Conservation (phyloP, 1,284 basidiomycete genomes). For the Trichosporon inkin region DNA sequence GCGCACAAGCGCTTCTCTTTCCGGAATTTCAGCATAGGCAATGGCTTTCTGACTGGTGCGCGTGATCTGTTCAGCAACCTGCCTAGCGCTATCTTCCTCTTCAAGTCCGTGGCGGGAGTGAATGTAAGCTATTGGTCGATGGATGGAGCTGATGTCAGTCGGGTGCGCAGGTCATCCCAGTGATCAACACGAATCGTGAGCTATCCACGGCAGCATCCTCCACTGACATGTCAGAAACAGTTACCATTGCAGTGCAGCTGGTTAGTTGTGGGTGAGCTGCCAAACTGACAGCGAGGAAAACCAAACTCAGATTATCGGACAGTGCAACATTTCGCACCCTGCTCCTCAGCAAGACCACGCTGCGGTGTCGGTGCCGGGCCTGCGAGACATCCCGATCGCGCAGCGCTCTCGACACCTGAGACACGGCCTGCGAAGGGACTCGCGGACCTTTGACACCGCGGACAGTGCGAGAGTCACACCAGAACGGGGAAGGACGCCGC, state of each 20-base stretch:
- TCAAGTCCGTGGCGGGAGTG: constrained; percentile 79
- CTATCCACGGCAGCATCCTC: background rate
- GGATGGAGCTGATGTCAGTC: constrained; percentile 20
- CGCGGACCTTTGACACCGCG: constrained; percentile 46
- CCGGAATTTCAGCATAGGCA: constrained; percentile 66
- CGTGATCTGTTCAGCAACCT: constrained; percentile 81
- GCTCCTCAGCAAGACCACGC: constrained; percentile 13
- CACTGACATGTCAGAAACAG: constrained; percentile 55
- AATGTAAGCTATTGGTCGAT: constrained; percentile 26
- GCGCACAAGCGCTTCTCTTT: constrained; percentile 92
- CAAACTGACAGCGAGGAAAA: too few relatives aligned
- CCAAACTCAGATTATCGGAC: constrained; percentile 76
- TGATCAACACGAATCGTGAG: constrained; percentile 83
- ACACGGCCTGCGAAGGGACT: constrained; percentile 35
- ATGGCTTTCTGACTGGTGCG: constrained; percentile 82
- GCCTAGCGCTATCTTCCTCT: constrained; percentile 91
- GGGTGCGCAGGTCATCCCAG: constrained; percentile 62
- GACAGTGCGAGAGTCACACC: constrained; percentile 29
- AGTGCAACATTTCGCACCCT: constrained; percentile 96
- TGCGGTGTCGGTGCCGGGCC: background rate
- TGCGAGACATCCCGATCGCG: background rate
- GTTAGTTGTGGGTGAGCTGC: too few relatives aligned
- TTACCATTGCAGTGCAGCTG: constrained; percentile 93
- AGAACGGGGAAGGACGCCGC: constrained; percentile 10
- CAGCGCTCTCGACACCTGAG: constrained; percentile 8